A percentile compares a stretch with the other conserved stretches of the same genome.
Conservation (phyloP, 768 basidiomycete genomes). For the Boletus rex-veris region DNA sequence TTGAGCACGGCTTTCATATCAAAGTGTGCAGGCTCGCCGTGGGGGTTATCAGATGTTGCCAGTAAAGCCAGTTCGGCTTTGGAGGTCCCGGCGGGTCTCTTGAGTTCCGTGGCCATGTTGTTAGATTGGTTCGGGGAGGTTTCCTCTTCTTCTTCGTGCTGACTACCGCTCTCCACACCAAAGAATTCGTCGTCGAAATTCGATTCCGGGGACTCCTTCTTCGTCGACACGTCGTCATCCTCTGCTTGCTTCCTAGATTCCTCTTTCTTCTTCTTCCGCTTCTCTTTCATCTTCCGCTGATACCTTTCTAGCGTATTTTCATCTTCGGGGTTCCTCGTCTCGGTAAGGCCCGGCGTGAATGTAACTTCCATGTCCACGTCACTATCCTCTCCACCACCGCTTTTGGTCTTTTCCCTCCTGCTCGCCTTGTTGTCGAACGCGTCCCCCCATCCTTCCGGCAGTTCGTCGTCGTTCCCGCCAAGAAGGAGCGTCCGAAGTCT, state of each 20-base stretch:
- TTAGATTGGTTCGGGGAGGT: constrained; percentile 17
- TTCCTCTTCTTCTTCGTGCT: constrained; percentile 29
- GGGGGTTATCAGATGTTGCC: constrained; percentile 50
- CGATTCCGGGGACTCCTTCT: not conserved
- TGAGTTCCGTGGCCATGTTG: constrained; percentile 23
- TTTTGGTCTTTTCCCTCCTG: not conserved
- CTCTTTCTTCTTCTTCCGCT: constrained; percentile 76
- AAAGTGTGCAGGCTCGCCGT: constrained; percentile 72
- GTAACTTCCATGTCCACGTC: constrained; percentile 93
- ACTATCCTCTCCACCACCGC: constrained; percentile 25
- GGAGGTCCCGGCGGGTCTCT: constrained; percentile 18
- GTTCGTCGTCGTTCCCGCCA: constrained; percentile 55
- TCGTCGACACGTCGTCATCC: constrained; percentile 19
- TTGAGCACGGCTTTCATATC: constrained; percentile 86
- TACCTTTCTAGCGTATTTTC: constrained; percentile 90
- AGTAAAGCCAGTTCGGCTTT: constrained; percentile 66
- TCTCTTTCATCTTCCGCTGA: constrained; percentile 86
- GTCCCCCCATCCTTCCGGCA: constrained; percentile 84
- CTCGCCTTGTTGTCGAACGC: constrained; percentile 27
- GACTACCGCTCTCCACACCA: constrained; percentile 34
- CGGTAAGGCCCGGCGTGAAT: constrained; percentile 81
- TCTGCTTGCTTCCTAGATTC: constrained; percentile 45
- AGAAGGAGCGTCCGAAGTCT: constrained; percentile 76
- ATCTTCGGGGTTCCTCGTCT: constrained; percentile 49
- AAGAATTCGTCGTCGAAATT: constrained; percentile 74